Evolutionary conservation across 1,139 yeast genomes (phyloP), one percentile per base, ranked within the genome.

Genomic region (Arxiozyma slooffiae): DNA sequence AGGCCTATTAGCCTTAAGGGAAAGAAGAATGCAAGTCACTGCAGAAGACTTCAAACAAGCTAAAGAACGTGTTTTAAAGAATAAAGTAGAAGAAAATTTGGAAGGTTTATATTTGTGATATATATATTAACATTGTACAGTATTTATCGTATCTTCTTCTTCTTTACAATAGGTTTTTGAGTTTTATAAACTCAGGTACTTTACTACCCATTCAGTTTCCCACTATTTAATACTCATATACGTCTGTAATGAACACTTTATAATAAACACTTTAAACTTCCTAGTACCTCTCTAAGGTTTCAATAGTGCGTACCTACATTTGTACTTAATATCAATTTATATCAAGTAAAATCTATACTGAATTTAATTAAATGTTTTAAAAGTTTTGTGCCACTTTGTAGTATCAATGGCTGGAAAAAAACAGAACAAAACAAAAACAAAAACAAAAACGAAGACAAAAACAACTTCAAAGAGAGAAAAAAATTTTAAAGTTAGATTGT

Each of bases 21-120:
- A 94, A 70, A 84, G 98, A 71, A 82, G 98, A 74, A 92, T 92
- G 97, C 94, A 88, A 74, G 98, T 94, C 42, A 87, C 90, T 47
- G 95, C 94, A 30, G 90, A 87, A 55, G 98, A 94, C 68, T 94
- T 94, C 75, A 82, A 85, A 66, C 81, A 84, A 60, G 99, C 97
- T 16, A 86, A 92, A 72, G 98, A 94, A 69, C 81, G 97, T 62
- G 97, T 94, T 50, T 78, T 94, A 80, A 94, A 92, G 79, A 94
- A 92, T 67, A 94, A 94, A 78, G 90, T 90, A 51, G 98, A 92
- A 69, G 97, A 92, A 73, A 90, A 89, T 63, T 80, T 92, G 59
- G 98, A 92, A 71, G 97, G 98, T 48, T 78, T 92, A 61, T 92
- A 92, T 71, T 77, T 89, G 76, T 89, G 75, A 58, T 44, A n/a